Conservation (phyloP, 805 yeast species). For the Saccharomycopsis babjevae region DNA sequence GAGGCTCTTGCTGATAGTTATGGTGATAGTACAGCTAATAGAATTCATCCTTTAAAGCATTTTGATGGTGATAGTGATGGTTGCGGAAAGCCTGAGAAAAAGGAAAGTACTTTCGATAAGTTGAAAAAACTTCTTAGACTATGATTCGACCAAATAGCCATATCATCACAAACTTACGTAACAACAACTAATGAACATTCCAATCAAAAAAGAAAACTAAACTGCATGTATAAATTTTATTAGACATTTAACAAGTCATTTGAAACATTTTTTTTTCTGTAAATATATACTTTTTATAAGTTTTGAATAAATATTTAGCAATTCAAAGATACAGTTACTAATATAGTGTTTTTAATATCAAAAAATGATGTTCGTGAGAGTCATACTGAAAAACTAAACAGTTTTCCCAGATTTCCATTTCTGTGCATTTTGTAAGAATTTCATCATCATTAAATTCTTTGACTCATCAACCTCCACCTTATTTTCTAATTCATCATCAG, state of each 20-base stretch:
- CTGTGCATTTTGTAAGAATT: conserved; percentile 13
- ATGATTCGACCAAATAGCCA: background rate
- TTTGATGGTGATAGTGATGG: conserved; percentile 1
- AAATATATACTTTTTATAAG: background rate
- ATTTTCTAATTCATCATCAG: conserved; percentile 55
- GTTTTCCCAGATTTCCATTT: conserved; percentile 10
- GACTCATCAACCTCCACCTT: conserved; percentile 54
- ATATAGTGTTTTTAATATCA: too few relatives aligned
- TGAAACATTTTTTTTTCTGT: background rate
- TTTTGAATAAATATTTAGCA: background rate
- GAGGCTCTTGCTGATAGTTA: conserved; percentile 93
- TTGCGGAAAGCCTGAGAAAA: background rate
- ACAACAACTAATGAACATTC: background rate
- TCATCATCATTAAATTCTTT: conserved; percentile 21
- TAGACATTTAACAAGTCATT: background rate
- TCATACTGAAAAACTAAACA: background rate
- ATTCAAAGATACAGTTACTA: background rate
- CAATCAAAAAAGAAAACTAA: background rate
- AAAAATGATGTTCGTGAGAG: too few relatives aligned
- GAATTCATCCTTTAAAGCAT: conserved; percentile 42
- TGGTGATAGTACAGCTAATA: conserved; percentile 68
- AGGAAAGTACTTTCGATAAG: conserved; percentile 15
- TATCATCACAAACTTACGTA: background rate
- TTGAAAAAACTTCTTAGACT: conserved; percentile 12
- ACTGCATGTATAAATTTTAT: background rate